Conservation (phyloP, 805 yeast species). For the Yarrowia alimentaria region DNA sequence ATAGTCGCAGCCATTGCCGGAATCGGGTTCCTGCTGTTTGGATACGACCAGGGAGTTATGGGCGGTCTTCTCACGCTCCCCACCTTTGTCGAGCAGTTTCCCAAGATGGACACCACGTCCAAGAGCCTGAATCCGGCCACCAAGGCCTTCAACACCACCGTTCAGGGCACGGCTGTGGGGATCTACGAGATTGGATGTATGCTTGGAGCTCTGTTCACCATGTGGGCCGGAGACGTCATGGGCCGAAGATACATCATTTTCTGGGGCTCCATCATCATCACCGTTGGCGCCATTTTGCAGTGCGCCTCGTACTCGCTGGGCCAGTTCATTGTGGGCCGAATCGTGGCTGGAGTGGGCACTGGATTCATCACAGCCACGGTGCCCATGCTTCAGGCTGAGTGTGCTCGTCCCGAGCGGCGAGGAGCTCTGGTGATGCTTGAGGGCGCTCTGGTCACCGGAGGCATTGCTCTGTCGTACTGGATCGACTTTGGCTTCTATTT, state of each 20-base stretch:
- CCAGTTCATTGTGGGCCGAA: not conserved
- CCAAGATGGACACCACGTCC: not conserved
- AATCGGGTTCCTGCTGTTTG: conserved; percentile 49
- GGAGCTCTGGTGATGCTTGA: conserved; percentile 67
- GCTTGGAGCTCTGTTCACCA: conserved; percentile 26
- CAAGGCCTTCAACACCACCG: conserved; percentile 8
- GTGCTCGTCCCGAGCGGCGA: conserved; percentile 63
- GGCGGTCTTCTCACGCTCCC: conserved; percentile 41
- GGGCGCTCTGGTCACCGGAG: conserved; percentile 69
- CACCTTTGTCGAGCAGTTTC: not conserved
- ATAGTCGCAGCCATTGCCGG: conserved; percentile 30
- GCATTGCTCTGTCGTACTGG: conserved; percentile 69
- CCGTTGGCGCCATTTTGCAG: conserved; percentile 63
- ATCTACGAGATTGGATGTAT: conserved; percentile 59
- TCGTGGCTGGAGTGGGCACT: not conserved
- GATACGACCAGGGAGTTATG: conserved; percentile 76
- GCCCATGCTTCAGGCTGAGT: conserved; percentile 81
- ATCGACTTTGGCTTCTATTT: conserved; percentile 46
- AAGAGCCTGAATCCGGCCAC: not conserved
- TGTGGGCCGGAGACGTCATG: conserved; percentile 50
- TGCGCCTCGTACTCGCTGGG: conserved; percentile 51
- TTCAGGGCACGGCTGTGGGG: conserved; percentile 9
- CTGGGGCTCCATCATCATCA: conserved; percentile 56
- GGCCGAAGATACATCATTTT: conserved; percentile 68
- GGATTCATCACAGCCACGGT: conserved; percentile 57